These are phyloP conservation scores for Cutaneotrichosporon cutaneum DNA, from an alignment of 1,284 basidiomycete species.

Conservation along the genomic window DNA sequence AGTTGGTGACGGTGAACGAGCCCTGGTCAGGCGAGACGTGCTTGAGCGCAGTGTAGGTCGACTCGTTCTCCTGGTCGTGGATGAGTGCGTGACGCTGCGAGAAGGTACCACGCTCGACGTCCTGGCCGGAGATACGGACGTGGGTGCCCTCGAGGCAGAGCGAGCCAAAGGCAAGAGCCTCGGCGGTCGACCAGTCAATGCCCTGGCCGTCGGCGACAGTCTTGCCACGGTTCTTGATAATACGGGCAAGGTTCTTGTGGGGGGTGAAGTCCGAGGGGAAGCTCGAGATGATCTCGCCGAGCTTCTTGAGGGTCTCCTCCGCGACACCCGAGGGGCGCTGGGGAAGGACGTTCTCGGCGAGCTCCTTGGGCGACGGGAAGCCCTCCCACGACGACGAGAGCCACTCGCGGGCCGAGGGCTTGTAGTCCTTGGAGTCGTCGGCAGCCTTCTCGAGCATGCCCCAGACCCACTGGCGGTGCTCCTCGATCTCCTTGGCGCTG, in stretches of 20 bases:
- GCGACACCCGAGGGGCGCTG: slow-evolving; percentile 82
- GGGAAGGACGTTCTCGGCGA: slow-evolving; percentile 88
- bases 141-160: slow-evolving; percentile 90
- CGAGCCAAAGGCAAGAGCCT: slow-evolving; percentile 93
- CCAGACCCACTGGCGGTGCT: slow-evolving; percentile 99
- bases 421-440: slow-evolving; percentile 87
- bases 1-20: slow-evolving; percentile 93
- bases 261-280: slow-evolving; percentile 83
- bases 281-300: slow-evolving; percentile 81
- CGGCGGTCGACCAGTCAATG: slow-evolving; percentile 99
- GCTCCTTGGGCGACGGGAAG: slow-evolving; percentile 94
- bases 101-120: slow-evolving; percentile 99
- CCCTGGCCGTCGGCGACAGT: slow-evolving; percentile 83
- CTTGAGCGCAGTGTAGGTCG: slow-evolving; percentile 85
- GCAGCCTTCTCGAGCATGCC: slow-evolving; percentile 94
- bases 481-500: slow-evolving; percentile 93
- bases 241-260: slow-evolving; percentile 92
- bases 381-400: slow-evolving; percentile 97
- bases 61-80: slow-evolving; percentile 92
- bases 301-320: slow-evolving; percentile 72
- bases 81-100: slow-evolving; percentile 98
- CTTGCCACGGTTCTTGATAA: slow-evolving; percentile 83
- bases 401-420: slow-evolving; percentile 92
- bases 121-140: slow-evolving; percentile 95
- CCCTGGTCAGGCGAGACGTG: slow-evolving; percentile 85